A percentile compares a stretch with the other conserved stretches of the same genome.
Conservation (phyloP, 2,329 filamentous ascomycete species). For the Myriangium duriaei region DNA sequence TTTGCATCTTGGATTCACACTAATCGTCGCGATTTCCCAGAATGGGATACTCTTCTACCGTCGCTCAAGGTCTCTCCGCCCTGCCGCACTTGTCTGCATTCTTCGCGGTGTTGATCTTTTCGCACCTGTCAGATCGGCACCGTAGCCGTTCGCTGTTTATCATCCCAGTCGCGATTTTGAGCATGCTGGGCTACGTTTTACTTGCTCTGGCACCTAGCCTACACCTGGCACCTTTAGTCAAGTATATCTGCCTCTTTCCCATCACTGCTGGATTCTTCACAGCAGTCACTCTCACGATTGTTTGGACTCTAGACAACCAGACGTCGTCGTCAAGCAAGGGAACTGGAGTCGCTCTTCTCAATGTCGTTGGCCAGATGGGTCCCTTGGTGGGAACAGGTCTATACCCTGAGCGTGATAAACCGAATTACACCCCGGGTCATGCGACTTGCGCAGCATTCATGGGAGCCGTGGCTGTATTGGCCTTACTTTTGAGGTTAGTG, state of each 20-base stretch:
- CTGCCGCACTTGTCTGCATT: conserved; percentile 74
- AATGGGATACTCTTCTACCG: conserved; percentile 58
- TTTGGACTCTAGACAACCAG: conserved; percentile 85
- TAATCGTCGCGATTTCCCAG: conserved; percentile 19
- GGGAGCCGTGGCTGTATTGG: conserved; percentile 33
- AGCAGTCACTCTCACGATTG: conserved; percentile 71
- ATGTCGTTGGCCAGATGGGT: conserved; percentile 72
- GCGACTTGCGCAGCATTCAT: conserved; percentile 38
- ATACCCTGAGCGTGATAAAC: conserved; percentile 39
- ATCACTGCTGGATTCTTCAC: conserved; percentile 72
- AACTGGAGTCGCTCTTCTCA: conserved; percentile 65
- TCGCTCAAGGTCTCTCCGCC: conserved; percentile 65
- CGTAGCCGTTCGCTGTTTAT: conserved; percentile 53
- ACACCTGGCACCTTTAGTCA: conserved; percentile 25
- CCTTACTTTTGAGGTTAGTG: conserved; percentile 29
- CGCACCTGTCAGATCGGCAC: conserved; percentile 56
- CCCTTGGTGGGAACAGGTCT: conserved; percentile 47
- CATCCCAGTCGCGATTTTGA: conserved; percentile 54
- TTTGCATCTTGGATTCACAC: background rate
- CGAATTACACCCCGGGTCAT: conserved; percentile 39
- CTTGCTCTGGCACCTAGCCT: conserved; percentile 31
- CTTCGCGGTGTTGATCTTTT: conserved; percentile 55
- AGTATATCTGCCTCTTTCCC: conserved; percentile 68
- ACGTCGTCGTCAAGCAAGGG: conserved; percentile 55
- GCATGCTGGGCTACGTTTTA: conserved; percentile 41